Evolutionary conservation across 2,329 filamentous ascomycete species (phyloP).

Genomic region (Colletotrichum sp.): DNA sequence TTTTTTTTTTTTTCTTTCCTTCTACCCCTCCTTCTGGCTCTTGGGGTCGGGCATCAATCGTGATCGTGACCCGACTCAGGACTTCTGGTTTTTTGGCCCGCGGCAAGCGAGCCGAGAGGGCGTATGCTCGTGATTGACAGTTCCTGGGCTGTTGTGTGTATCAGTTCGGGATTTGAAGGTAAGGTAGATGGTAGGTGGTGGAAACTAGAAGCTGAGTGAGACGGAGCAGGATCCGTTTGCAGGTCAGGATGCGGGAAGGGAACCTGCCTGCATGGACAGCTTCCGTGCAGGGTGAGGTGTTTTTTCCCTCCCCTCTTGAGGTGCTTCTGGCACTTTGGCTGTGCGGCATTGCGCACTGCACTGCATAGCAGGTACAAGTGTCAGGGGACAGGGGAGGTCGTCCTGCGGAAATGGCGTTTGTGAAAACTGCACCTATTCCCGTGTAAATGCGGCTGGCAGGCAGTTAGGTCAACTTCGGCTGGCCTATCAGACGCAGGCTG

Average conservation of each 20-base stretch:
- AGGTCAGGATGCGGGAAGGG: not conserved
- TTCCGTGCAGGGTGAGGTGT: not conserved
- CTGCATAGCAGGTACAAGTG: not conserved
- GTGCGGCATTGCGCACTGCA: not conserved
- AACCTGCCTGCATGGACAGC: not conserved
- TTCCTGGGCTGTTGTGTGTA: not conserved
- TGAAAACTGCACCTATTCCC: not conserved
- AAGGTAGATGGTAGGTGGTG: not conserved
- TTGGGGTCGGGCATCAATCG: not conserved
- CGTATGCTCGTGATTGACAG: not conserved
- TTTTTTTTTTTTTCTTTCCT: not conserved
- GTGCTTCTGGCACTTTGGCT: not conserved
- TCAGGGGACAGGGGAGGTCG: not conserved
- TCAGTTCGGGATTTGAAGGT: not conserved
- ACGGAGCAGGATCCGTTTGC: not conserved
- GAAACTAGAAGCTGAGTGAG: not conserved
- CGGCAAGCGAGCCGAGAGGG: not conserved
- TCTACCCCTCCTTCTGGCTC: not conserved
- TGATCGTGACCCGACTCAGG: not conserved
- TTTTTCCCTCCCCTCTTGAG: too few species aligned
- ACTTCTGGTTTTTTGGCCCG: not conserved
- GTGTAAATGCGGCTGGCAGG: not conserved
- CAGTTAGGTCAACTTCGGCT: not conserved
- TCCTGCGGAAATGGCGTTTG: slow-evolving; percentile 1
- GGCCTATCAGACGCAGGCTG: not conserved